phyloP scores from a whole-genome alignment of 306 rosid genomes.

The Prunus armeniaca region DNA sequence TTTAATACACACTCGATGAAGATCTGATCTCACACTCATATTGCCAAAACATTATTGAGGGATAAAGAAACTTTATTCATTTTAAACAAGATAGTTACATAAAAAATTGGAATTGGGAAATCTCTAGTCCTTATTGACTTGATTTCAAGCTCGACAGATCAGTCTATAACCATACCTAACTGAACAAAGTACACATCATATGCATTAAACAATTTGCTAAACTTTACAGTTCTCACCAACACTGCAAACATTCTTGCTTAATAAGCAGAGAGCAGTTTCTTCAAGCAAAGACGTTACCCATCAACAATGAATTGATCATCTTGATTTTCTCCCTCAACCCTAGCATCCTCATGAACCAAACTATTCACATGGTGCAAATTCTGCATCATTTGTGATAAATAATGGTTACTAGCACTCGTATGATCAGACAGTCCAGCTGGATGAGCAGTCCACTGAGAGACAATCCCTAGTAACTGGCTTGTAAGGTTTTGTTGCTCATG shows the following conservation, averaged over 20 bases:
- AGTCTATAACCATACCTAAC: slow-evolving; percentile 46
- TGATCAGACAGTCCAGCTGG: slow-evolving; percentile 84
- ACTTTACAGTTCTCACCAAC: slow-evolving; percentile 33
- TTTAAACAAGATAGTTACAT: slow-evolving; percentile 40
- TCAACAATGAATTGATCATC: slow-evolving; percentile 93
- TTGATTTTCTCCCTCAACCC: slow-evolving; percentile 93
- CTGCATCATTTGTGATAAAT: slow-evolving; percentile 95
- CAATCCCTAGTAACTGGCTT: slow-evolving; percentile 72
- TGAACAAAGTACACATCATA: slow-evolving; percentile 37
- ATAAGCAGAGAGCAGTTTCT: slow-evolving; percentile 15
- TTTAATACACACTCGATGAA: background rate
- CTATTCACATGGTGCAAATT: slow-evolving; percentile 88
- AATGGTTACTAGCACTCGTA: slow-evolving; percentile 82
- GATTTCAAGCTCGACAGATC: slow-evolving; percentile 27
- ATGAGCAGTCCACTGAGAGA: slow-evolving; percentile 92
- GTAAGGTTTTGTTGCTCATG: slow-evolving; percentile 89
- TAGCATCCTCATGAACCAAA: slow-evolving; percentile 72
- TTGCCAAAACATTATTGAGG: background rate
- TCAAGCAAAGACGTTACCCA: slow-evolving; percentile 42
- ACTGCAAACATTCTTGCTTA: slow-evolving; percentile 30
- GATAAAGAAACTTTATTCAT: slow-evolving; percentile 10
- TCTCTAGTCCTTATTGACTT: slow-evolving; percentile 20
- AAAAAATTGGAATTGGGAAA: slow-evolving; percentile 26
- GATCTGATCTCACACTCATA: background rate
- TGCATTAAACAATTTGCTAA: slow-evolving; percentile 51